Conservation (phyloP, 2,329 filamentous ascomycete species). For the Diaporthe destruens region DNA sequence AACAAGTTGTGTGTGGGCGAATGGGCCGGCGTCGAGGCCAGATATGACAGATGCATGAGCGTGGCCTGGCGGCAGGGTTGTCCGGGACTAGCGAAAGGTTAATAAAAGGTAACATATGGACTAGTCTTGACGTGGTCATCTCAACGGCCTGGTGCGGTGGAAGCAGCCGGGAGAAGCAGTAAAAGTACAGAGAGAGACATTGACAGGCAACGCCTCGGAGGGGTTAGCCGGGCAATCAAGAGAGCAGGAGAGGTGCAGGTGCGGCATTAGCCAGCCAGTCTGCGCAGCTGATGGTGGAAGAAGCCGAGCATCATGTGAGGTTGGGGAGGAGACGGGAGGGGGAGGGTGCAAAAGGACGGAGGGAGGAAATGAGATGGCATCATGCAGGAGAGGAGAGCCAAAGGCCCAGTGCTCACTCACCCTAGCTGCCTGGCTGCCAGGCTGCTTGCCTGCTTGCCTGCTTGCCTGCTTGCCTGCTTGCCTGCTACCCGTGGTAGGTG, state of each 20-base stretch:
- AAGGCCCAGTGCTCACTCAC: no score
- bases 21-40: constrained; percentile 1
- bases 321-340: constrained; percentile 1
- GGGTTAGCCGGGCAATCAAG: neutral
- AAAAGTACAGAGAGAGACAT: neutral
- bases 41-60: constrained; percentile 13
- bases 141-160: neutral
- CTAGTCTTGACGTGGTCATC: constrained; percentile 19
- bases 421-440: no score
- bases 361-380: neutral
- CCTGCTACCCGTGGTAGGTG: neutral
- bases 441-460: no score
- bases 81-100: constrained; percentile 25
- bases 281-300: constrained; percentile 9
- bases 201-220: neutral
- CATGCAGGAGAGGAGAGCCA: neutral
- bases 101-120: constrained; percentile 6
- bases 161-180: constrained; percentile 4
- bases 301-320: constrained; percentile 2
- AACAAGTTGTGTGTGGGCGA: neutral
- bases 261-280: constrained; percentile 1
- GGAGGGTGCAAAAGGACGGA: neutral
- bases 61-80: constrained; percentile 3
- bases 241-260: neutral
- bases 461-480: no score